Percentiles rank a stretch among this genome's conserved stretches.
Conservation (phyloP, 73 alveolate genomes). For the Stentor coeruleus region DNA sequence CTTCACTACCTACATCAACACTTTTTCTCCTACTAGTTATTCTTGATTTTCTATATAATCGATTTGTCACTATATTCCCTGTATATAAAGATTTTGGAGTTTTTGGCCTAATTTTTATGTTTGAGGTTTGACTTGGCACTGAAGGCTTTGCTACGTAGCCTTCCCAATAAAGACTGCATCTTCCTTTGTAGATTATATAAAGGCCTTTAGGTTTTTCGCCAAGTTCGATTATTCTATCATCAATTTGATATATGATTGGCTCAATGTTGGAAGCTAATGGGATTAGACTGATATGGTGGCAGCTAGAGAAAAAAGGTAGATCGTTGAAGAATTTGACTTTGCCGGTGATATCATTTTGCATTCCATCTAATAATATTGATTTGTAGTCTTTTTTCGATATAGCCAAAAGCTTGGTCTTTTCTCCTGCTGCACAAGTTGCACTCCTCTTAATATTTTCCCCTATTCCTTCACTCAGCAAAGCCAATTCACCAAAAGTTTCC, state of each 20-base stretch:
- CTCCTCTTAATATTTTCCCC: neutral
- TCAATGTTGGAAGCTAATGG: constrained; percentile 24
- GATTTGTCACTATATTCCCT: too few species aligned
- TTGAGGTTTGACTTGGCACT: neutral
- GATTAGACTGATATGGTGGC: neutral
- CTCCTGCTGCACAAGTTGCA: constrained; percentile 27
- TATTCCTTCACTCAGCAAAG: neutral
- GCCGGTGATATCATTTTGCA: constrained; percentile 23
- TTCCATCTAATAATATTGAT: neutral
- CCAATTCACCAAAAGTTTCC: constrained; percentile 29
- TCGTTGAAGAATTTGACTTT: constrained; percentile 18
- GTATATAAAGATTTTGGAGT: neutral
- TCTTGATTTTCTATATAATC: too few species aligned
- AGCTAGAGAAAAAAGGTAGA: constrained; percentile 22
- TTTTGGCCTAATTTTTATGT: neutral
- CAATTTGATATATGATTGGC: neutral
- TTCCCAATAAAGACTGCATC: constrained; percentile 28
- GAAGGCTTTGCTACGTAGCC: constrained; percentile 11
- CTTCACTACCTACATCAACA: too few species aligned
- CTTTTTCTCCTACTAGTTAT: too few species aligned
- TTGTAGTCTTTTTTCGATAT: constrained; percentile 24
- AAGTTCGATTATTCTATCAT: neutral
- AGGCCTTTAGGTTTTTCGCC: constrained; percentile 30
- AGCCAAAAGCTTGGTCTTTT: constrained; percentile 22
- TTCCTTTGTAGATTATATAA: constrained; percentile 21